Conservation (phyloP, 768 basidiomycete species). For the Boletus huronensis region DNA sequence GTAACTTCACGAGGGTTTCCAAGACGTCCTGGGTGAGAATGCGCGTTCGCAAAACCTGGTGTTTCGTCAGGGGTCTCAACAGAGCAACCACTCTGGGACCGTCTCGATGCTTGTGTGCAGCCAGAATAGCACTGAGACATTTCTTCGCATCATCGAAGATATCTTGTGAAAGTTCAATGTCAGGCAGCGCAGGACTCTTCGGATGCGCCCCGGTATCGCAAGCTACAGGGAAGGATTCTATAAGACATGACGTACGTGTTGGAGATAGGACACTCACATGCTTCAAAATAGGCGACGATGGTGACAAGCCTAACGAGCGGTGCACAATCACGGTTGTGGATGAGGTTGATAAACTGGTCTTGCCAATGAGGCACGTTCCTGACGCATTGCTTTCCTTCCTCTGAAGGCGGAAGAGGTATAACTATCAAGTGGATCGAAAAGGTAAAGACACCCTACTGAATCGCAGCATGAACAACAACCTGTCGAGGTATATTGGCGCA, state of each 20-base stretch:
- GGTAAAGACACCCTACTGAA: conserved; percentile 12
- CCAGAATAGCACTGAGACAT: conserved; percentile 11
- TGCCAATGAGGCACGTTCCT: conserved; percentile 14
- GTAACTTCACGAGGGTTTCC: conserved; percentile 8
- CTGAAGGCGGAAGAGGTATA: neutral
- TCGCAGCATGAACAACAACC: conserved; percentile 20
- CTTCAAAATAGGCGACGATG: conserved; percentile 22
- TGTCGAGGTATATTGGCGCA: conserved; percentile 18
- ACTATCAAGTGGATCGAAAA: neutral
- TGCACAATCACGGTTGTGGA: conserved; percentile 8
- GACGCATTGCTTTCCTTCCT: conserved; percentile 21
- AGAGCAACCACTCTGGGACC: conserved; percentile 21
- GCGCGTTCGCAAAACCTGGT: conserved; percentile 7
- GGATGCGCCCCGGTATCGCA: neutral
- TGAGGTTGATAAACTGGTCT: conserved; percentile 7
- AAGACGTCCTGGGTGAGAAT: conserved; percentile 16
- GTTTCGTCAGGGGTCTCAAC: conserved; percentile 20
- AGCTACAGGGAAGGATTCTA: neutral
- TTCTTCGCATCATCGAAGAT: conserved; percentile 15
- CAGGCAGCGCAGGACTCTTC: neutral
- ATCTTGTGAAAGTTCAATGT: neutral
- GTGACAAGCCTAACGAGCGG: conserved; percentile 20
- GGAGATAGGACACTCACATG: conserved; percentile 7
- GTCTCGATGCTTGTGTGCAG: conserved; percentile 15
- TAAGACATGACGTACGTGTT: too few species aligned